Evolutionary conservation across 495 filamentous ascomycete genomes (phyloP).

Genomic region (Terfezia claveryi): DNA sequence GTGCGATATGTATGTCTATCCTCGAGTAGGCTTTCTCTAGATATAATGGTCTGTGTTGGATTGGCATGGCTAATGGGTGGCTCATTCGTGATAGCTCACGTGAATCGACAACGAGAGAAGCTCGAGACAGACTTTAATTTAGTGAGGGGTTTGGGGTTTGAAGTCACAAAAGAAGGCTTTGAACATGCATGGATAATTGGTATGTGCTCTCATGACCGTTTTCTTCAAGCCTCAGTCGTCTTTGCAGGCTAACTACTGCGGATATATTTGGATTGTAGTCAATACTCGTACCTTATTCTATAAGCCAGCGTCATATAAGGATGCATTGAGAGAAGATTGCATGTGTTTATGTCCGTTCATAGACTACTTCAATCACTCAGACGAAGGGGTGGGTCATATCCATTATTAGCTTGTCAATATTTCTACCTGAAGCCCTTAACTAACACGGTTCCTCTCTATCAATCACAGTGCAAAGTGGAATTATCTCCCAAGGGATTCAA

Average conservation of each 20-base stretch:
- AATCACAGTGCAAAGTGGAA: slow-evolving; percentile 35
- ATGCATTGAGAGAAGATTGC: slow-evolving; percentile 39
- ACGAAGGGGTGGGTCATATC: slow-evolving; percentile 25
- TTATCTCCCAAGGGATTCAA: slow-evolving; percentile 38
- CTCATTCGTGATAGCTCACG: slow-evolving; percentile 20
- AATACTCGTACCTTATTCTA: slow-evolving; percentile 72
- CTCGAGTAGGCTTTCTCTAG: neutral
- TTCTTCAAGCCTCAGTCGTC: too few species aligned
- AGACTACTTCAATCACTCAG: slow-evolving; percentile 70
- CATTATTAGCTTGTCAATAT: neutral
- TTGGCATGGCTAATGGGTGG: neutral
- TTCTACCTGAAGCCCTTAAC: neutral
- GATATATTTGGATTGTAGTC: slow-evolving; percentile 30
- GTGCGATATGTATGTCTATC: slow-evolving; percentile 17
- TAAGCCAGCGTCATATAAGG: slow-evolving; percentile 27
- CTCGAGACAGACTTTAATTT: slow-evolving; percentile 38
- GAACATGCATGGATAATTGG: slow-evolving; percentile 41
- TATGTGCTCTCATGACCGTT: neutral
- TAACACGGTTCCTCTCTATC: too few species aligned
- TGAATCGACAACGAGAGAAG: slow-evolving; percentile 39
- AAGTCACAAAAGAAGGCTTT: slow-evolving; percentile 32
- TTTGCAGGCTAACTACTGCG: neutral
- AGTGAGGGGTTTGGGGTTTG: slow-evolving; percentile 31
- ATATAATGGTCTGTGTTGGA: neutral
- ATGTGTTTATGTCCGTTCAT: slow-evolving; percentile 69